These are phyloP conservation scores for Puccinia hordei DNA, from an alignment of 1,284 basidiomycete genomes.

Conservation along the genomic window DNA sequence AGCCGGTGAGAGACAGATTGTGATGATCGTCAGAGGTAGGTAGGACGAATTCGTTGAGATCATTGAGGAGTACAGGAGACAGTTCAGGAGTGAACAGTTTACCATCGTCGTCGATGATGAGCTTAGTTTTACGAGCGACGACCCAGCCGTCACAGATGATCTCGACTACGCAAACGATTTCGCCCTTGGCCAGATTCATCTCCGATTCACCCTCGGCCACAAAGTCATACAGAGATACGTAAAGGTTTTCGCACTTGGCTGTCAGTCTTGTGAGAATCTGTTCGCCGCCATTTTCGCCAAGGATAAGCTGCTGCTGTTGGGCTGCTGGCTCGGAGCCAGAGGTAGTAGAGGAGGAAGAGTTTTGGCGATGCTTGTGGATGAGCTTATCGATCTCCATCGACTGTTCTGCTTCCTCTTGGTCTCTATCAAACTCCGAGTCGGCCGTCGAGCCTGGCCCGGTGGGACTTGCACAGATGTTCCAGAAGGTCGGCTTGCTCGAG, in stretches of 20 bases:
- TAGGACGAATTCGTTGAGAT: neutral
- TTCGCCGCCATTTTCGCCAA: neutral
- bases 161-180: slow-evolving; percentile 32
- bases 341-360: neutral
- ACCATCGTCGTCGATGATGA: slow-evolving; percentile 32
- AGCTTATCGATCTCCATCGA: slow-evolving; percentile 32
- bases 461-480: slow-evolving; percentile 28
- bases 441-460: neutral
- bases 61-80: neutral
- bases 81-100: neutral
- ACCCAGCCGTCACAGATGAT: slow-evolving; percentile 50
- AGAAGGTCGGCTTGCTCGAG: neutral
- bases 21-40: neutral
- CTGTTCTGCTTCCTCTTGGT: slow-evolving; percentile 21
- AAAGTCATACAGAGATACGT: slow-evolving; percentile 40
- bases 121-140: slow-evolving; percentile 19
- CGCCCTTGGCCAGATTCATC: slow-evolving; percentile 36
- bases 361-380: neutral
- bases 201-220: slow-evolving; percentile 30
- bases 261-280: neutral
- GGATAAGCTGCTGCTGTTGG: neutral
- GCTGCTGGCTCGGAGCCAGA: neutral
- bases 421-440: slow-evolving; percentile 19
- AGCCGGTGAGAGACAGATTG: slow-evolving; percentile 4
- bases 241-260: neutral